A percentile compares a stretch with the other conserved stretches of the same genome.
Conservation (phyloP, 2,329 filamentous ascomycete genomes). For the Penicillium sp. region DNA sequence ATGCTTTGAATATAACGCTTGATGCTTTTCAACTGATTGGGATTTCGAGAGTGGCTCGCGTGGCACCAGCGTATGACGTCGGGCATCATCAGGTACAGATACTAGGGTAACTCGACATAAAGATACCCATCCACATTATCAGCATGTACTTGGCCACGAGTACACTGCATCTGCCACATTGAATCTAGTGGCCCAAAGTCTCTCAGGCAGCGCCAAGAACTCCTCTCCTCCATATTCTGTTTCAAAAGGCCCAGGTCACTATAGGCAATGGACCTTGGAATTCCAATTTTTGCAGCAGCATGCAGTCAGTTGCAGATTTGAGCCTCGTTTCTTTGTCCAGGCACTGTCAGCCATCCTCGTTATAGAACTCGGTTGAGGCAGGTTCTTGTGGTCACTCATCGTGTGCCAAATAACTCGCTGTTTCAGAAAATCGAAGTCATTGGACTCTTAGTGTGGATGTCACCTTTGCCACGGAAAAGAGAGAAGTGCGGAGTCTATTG, state of each 20-base stretch:
- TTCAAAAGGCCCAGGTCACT: conserved; percentile 15
- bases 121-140: neutral
- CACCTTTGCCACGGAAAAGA: neutral
- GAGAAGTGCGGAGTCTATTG: neutral
- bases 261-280: neutral
- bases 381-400: no score
- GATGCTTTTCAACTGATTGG: neutral
- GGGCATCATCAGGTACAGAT: neutral
- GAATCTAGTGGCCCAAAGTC: no score
- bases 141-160: conserved; percentile 12
- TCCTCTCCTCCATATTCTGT: conserved; percentile 16
- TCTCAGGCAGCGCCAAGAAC: conserved; percentile 15
- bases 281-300: no score
- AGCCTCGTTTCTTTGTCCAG: no score
- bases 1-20: neutral
- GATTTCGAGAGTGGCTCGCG: neutral
- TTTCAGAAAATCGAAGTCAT: no score
- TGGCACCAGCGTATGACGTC: neutral
- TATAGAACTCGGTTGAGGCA: no score
- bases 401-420: no score
- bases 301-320: no score
- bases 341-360: no score
- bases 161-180: conserved; percentile 14
- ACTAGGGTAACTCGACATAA: neutral
- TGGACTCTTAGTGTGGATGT: no score